Percentiles rank a stretch among this genome's conserved stretches.
phyloP scores from a whole-genome alignment of 1,284 basidiomycete genomes.

The Inonotus hispidus region DNA sequence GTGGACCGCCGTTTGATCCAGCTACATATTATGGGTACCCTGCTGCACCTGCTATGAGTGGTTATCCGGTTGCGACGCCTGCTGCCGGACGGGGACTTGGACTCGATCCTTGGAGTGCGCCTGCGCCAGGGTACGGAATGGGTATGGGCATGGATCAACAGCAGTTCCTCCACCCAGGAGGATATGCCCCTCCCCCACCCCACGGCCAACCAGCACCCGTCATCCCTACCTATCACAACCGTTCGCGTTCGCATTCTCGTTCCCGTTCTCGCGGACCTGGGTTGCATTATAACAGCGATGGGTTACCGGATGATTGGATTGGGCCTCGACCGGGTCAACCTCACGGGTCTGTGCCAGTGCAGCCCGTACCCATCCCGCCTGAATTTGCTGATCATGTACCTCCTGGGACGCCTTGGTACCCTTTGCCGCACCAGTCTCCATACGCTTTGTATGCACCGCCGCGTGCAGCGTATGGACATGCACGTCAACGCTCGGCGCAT shows the following conservation, averaged over 20 bases:
- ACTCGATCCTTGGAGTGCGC: background rate
- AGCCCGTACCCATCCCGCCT: background rate
- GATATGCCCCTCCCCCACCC: background rate
- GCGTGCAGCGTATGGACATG: background rate
- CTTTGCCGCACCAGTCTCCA: background rate
- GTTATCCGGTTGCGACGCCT: background rate
- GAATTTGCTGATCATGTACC: background rate
- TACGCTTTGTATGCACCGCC: background rate
- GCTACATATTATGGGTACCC: background rate
- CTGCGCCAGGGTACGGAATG: background rate
- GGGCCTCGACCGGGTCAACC: background rate
- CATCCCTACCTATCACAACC: background rate
- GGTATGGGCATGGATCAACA: background rate
- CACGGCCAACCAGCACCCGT: background rate
- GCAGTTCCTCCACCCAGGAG: background rate
- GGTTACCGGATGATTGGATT: background rate
- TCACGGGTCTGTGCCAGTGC: background rate
- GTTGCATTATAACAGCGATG: background rate
- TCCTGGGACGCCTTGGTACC: slow-evolving; percentile 3
- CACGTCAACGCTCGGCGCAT: background rate
- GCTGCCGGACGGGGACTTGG: background rate
- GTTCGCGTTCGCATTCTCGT: background rate
- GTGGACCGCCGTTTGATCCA: slow-evolving; percentile 2
- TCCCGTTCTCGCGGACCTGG: background rate
- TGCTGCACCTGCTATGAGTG: background rate